Conservation (phyloP, 73 alveolate species). For the Symbiodinium pilosum region DNA sequence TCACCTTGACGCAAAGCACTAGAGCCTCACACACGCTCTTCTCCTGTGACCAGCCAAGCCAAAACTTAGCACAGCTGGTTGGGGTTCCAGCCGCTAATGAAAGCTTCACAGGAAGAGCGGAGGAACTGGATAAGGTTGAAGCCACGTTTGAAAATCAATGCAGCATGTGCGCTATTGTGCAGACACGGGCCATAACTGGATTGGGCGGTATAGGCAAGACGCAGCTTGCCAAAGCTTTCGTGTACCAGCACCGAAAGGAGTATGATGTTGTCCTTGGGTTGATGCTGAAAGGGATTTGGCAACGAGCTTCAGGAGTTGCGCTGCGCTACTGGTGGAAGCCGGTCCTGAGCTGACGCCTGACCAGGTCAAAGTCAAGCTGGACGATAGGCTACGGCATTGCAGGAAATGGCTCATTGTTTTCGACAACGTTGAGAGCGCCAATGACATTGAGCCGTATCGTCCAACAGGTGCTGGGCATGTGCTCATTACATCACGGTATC, state of each 20-base stretch:
- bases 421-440: background rate
- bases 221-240: constrained; percentile 35
- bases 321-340: background rate
- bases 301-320: background rate
- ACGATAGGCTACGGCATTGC: background rate
- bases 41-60: background rate
- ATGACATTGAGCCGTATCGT: background rate
- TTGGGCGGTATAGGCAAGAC: constrained; percentile 22
- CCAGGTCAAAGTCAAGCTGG: constrained; percentile 24
- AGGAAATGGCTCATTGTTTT: background rate
- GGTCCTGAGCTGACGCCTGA: constrained; percentile 11
- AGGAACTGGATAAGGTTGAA: background rate
- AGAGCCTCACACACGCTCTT: background rate
- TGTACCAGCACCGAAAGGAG: background rate
- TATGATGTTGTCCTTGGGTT: constrained; percentile 13
- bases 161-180: background rate
- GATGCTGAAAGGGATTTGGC: constrained; percentile 27
- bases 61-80: background rate
- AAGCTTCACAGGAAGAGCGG: background rate
- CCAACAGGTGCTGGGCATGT: background rate
- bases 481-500: background rate
- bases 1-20: background rate
- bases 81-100: background rate
- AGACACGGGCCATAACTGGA: constrained; percentile 16
- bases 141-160: background rate